Conservation (phyloP, 108 stramenopile genomes). For the Nitzschia sp. region DNA sequence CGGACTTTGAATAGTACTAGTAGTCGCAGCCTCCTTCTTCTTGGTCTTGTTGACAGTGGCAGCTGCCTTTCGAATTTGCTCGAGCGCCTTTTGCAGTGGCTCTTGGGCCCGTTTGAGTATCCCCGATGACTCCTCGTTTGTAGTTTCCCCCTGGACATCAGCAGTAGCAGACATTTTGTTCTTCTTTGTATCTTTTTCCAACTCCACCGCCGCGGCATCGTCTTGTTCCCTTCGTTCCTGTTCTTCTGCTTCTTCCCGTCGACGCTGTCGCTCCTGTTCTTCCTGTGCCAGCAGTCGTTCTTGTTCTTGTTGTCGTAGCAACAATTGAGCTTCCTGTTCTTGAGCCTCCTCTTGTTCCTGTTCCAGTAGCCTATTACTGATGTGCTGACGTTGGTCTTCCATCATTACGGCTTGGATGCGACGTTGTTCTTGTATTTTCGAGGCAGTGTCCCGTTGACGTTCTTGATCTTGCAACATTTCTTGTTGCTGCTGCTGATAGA, state of each 20-base stretch:
- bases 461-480: neutral
- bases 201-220: no score
- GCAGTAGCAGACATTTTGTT: neutral
- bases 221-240: neutral
- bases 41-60: no score
- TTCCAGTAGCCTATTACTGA: neutral
- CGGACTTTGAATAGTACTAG: neutral
- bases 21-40: neutral
- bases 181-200: slow-evolving; percentile 1
- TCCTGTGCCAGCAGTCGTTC: slow-evolving; percentile 16
- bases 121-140: slow-evolving; percentile 9
- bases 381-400: neutral
- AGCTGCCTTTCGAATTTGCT: neutral
- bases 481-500: slow-evolving; percentile 10
- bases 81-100: neutral
- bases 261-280: neutral
- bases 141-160: neutral
- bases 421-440: slow-evolving; percentile 8
- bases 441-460: neutral
- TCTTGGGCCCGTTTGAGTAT: neutral
- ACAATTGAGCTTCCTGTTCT: neutral
- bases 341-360: neutral
- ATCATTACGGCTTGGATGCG: no score
- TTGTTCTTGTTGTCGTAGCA: slow-evolving; percentile 12
- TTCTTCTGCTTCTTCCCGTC: neutral